Evolutionary conservation across 768 basidiomycete species (phyloP), one percentile per base, ranked within the genome.

Genomic region (Wakefieldia striispora): DNA sequence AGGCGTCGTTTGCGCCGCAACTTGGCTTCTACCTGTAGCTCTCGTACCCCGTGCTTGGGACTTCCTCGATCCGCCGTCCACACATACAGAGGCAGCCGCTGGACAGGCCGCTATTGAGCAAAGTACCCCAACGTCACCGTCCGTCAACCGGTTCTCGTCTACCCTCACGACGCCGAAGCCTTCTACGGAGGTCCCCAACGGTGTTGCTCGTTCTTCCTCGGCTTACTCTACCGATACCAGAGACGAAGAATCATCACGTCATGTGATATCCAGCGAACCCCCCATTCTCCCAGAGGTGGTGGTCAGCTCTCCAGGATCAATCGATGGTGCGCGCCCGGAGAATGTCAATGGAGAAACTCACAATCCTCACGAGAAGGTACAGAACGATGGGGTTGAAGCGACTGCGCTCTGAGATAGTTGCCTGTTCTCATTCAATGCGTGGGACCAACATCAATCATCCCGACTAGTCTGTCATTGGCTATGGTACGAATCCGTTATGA

Each of bases 1-100:
- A 59, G 91, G 91, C 17, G 92, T 93, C 33, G 83, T 94, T 29
- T 91, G 91, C 61, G 86, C 89, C 42, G 86, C 91, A 6, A 95
- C 91, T n/a, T 94, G 91, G 87, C 77, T 91, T 43, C 80, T 91
- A 76, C 90, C 89, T 19, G 80, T 82, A 43, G 89, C 89, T 4
- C 72, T 91, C 69, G 80, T 86, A 41, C 84, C 89, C 35, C 84
- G 84, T 21, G 72, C 89, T 33, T 92, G 90, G 90, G 90, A 92
- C 64, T 91, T 80, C 51, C 50, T 81, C 46, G 72, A 82, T 31
- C 65, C 72, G 6, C 51, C 50, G 0, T 69, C 74, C 37, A 71
- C 50, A 71, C 38, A 65, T 67, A 20, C 48, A 34, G 61, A 64
- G 47, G 24, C 26, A 9, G 43, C 21, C 20, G 45, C 39, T n/a